Evolutionary conservation across 805 yeast genomes (phyloP).

Genomic region (Candida gorgasii): DNA sequence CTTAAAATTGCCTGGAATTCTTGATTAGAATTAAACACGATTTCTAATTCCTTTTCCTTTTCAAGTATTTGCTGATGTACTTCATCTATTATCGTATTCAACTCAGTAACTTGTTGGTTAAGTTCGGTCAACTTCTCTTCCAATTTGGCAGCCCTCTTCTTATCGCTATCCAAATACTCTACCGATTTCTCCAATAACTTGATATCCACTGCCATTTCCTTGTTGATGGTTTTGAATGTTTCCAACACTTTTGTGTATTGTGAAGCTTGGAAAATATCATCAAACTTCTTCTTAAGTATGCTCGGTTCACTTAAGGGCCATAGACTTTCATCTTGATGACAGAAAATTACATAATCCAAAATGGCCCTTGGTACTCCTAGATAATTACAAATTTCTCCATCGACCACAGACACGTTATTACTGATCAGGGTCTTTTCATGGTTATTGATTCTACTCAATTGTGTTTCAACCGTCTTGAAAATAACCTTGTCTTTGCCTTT

Average conservation of each 20-base stretch:
- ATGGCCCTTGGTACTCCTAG: slow-evolving; percentile 89
- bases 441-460: slow-evolving; percentile 61
- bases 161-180: slow-evolving; percentile 71
- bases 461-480: slow-evolving; percentile 91
- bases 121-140: slow-evolving; percentile 47
- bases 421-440: slow-evolving; percentile 76
- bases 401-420: slow-evolving; percentile 82
- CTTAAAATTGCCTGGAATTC: slow-evolving; percentile 74
- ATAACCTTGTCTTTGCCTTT: slow-evolving; percentile 48
- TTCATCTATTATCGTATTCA: slow-evolving; percentile 46
- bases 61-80: slow-evolving; percentile 52
- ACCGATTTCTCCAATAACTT: slow-evolving; percentile 77
- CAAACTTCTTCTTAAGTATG: slow-evolving; percentile 84
- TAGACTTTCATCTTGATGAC: slow-evolving; percentile 94
- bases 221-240: slow-evolving; percentile 68
- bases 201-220: slow-evolving; percentile 75
- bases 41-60: slow-evolving; percentile 59
- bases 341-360: slow-evolving; percentile 88
- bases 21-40: slow-evolving; percentile 73
- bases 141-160: slow-evolving; percentile 66
- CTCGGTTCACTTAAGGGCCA: slow-evolving; percentile 98
- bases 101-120: slow-evolving; percentile 42
- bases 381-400: slow-evolving; percentile 73
- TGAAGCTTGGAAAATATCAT: slow-evolving; percentile 94
- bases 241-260: slow-evolving; percentile 91